These are phyloP conservation scores for Alternaria sp. DNA, from an alignment of 2,329 filamentous ascomycete species.

Conservation along the genomic window DNA sequence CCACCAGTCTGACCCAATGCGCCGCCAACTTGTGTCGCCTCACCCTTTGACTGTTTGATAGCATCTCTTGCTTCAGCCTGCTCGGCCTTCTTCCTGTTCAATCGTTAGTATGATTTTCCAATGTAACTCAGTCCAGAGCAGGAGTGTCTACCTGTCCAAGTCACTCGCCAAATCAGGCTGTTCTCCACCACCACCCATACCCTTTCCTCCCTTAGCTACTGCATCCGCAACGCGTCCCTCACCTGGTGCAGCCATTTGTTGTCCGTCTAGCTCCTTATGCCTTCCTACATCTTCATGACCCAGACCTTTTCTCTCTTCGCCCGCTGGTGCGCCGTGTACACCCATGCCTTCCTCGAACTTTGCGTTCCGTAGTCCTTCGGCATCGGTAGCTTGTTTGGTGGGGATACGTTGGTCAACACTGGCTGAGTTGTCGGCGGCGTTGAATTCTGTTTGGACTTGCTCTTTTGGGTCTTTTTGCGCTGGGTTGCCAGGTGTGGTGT, in stretches of 20 bases:
- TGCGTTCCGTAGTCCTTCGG: slow-evolving; percentile 51
- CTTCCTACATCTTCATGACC: slow-evolving; percentile 54
- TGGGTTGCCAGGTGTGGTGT: slow-evolving; percentile 58
- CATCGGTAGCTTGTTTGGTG: slow-evolving; percentile 47
- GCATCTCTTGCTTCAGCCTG: slow-evolving; percentile 55
- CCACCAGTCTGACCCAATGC: slow-evolving; percentile 58
- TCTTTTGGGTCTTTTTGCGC: slow-evolving; percentile 55
- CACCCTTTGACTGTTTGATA: slow-evolving; percentile 51
- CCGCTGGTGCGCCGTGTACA: slow-evolving; percentile 54
- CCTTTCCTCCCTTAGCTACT: slow-evolving; percentile 46
- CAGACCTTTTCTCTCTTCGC: slow-evolving; percentile 55
- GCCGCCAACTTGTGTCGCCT: slow-evolving; percentile 53
- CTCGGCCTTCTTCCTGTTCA: slow-evolving; percentile 59
- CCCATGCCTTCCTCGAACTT: slow-evolving; percentile 44
- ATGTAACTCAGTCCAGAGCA: neutral
- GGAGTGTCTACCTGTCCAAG: slow-evolving; percentile 52
- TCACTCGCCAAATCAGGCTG: slow-evolving; percentile 55
- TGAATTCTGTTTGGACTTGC: slow-evolving; percentile 39
- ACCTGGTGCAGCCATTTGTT: slow-evolving; percentile 59
- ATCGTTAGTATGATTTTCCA: slow-evolving; percentile 13
- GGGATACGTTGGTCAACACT: slow-evolving; percentile 51
- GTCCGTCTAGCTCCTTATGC: slow-evolving; percentile 57
- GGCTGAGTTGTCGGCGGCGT: slow-evolving; percentile 45
- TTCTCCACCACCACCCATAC: slow-evolving; percentile 46
- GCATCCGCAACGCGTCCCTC: slow-evolving; percentile 57